Conservation (phyloP, 768 basidiomycete genomes). For the Xerocomus spinulosus region DNA sequence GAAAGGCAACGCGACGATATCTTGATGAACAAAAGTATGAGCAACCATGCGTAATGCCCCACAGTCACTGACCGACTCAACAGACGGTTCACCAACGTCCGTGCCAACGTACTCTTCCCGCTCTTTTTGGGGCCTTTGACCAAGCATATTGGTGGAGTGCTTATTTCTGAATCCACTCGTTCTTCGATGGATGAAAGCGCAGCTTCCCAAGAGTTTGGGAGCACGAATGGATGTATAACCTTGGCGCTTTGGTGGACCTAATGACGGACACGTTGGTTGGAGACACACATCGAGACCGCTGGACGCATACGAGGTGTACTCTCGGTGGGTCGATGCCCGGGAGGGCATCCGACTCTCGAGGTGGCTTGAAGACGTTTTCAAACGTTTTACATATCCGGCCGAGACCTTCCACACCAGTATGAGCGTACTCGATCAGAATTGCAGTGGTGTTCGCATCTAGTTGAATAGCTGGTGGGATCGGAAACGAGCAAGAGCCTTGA, state of each 20-base stretch:
- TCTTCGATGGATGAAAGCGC: slow-evolving; percentile 19
- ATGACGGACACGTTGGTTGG: slow-evolving; percentile 15
- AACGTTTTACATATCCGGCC: slow-evolving; percentile 60
- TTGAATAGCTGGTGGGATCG: slow-evolving; percentile 11
- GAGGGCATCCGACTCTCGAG: slow-evolving; percentile 26
- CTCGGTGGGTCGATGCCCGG: slow-evolving; percentile 44
- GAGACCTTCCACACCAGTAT: slow-evolving; percentile 62
- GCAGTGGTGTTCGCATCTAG: slow-evolving; percentile 32
- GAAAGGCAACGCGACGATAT: slow-evolving; percentile 77
- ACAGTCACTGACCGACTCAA: slow-evolving; percentile 43
- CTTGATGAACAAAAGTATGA: slow-evolving; percentile 31
- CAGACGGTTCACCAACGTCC: slow-evolving; percentile 67
- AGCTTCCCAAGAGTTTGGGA: slow-evolving; percentile 35
- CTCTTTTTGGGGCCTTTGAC: slow-evolving; percentile 83
- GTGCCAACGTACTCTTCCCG: slow-evolving; percentile 88
- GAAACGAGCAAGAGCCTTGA: slow-evolving; percentile 11
- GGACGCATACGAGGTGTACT: slow-evolving; percentile 42
- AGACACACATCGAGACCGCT: not conserved
- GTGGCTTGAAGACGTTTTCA: slow-evolving; percentile 56
- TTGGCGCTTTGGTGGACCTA: slow-evolving; percentile 26
- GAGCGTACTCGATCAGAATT: slow-evolving; percentile 53
- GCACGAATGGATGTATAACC: slow-evolving; percentile 31
- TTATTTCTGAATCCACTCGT: slow-evolving; percentile 10
- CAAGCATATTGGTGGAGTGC: slow-evolving; percentile 43
- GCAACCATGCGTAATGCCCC: not conserved